phyloP scores from a whole-genome alignment of 139 green algal genomes.

The Coelastrella sp. region DNA sequence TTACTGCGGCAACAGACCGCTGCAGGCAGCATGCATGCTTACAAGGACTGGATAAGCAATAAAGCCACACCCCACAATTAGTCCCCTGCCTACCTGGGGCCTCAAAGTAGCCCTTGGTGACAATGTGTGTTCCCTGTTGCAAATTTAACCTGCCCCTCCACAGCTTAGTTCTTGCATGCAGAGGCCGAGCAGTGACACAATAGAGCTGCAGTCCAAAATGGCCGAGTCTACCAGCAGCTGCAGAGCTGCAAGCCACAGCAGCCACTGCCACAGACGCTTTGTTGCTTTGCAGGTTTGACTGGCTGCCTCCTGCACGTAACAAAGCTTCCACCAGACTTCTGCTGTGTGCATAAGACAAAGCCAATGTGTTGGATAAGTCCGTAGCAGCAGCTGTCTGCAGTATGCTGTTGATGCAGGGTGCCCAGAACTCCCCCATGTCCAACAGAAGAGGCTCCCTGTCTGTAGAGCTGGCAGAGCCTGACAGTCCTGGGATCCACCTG shows the following conservation, averaged over 20 bases:
- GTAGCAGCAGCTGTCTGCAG: not conserved
- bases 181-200: not conserved
- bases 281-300: too few relatives aligned
- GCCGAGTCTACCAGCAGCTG: not conserved
- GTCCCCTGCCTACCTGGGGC: conserved; percentile 8
- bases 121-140: not conserved
- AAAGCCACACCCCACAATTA: too few relatives aligned
- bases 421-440: conserved; percentile 18
- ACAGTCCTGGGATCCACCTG: not conserved
- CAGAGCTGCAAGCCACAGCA: not conserved
- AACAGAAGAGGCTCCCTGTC: not conserved
- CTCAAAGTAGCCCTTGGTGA: conserved; percentile 28
- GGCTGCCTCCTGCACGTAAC: too few relatives aligned
- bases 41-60: too few relatives aligned
- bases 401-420: too few relatives aligned
- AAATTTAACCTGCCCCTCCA: not conserved
- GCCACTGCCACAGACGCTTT: not conserved
- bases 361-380: too few relatives aligned
- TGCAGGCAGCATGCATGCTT: too few relatives aligned
- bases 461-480: not conserved
- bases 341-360: too few relatives aligned
- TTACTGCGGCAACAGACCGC: too few relatives aligned
- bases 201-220: conserved; percentile 7
- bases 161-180: not conserved
- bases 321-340: too few relatives aligned